Evolutionary conservation across 108 stramenopile species (phyloP).

Genomic region (Pseudonitzschia delicatissima): DNA sequence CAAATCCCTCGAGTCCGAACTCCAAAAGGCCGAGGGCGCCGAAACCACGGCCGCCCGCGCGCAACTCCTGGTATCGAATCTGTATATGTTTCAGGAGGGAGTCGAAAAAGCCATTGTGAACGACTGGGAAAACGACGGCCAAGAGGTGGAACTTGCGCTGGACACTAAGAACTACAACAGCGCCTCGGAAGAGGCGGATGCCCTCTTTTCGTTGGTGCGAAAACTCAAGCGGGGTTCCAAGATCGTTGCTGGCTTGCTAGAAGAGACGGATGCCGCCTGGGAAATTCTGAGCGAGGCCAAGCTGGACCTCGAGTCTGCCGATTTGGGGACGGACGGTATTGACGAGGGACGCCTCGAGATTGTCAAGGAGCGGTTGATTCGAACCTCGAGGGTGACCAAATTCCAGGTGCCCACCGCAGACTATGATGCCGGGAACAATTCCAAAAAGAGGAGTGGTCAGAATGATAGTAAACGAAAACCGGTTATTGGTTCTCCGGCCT

Average conservation of each 20-base stretch:
- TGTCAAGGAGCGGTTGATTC: constrained; percentile 60
- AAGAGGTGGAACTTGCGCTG: constrained; percentile 51
- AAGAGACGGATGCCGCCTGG: constrained; percentile 42
- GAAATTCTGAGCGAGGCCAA: constrained; percentile 45
- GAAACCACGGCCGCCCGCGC: constrained; percentile 66
- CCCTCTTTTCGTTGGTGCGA: constrained; percentile 71
- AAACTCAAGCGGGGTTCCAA: constrained; percentile 79
- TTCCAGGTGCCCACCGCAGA: constrained; percentile 40
- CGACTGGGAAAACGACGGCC: constrained; percentile 83
- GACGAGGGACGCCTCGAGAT: constrained; percentile 57
- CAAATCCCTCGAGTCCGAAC: constrained; percentile 64
- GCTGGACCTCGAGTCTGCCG: constrained; percentile 47
- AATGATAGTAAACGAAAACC: constrained; percentile 26
- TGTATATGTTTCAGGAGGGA: constrained; percentile 51
- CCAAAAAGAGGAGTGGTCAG: background rate
- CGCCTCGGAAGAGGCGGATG: constrained; percentile 78
- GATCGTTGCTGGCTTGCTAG: constrained; percentile 60
- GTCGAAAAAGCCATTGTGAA: constrained; percentile 56
- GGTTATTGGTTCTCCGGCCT: constrained; percentile 40
- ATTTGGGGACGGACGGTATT: constrained; percentile 14
- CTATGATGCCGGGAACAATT: constrained; percentile 10
- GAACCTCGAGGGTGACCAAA: constrained; percentile 53
- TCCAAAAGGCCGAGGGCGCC: constrained; percentile 58
- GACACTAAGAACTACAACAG: constrained; percentile 53
- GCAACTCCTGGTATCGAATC: constrained; percentile 71